A percentile compares a stretch with the other conserved stretches of the same genome.
phyloP scores from a whole-genome alignment of 345 rosid genomes.

The Erysimum cheiranthoides region DNA sequence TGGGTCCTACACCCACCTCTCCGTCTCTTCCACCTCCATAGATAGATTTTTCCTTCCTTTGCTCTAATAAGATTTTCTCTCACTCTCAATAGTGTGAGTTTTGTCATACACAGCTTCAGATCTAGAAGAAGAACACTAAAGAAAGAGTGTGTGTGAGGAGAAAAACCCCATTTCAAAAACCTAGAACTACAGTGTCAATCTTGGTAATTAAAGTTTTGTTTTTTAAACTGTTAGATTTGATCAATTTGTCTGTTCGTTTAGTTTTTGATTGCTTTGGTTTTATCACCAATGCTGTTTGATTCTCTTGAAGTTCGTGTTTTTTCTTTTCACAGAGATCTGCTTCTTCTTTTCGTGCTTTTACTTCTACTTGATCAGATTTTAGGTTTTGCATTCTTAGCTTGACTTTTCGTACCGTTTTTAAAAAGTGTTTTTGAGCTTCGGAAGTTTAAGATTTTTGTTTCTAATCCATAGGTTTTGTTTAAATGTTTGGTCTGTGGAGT shows the following conservation, averaged over 20 bases:
- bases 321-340: constrained; percentile 42
- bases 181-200: not conserved
- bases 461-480: not conserved
- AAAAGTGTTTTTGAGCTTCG: not conserved
- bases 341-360: constrained; percentile 23
- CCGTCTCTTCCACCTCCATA: constrained; percentile 45
- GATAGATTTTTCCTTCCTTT: constrained; percentile 12
- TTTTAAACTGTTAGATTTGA: constrained; percentile 36
- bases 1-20: constrained; percentile 42
- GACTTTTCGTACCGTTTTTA: not conserved
- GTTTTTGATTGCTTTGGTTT: constrained; percentile 43
- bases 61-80: constrained; percentile 27
- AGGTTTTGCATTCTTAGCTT: constrained; percentile 15
- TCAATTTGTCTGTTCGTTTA: not conserved
- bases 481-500: not conserved
- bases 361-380: constrained; percentile 41
- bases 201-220: constrained; percentile 17
- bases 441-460: constrained; percentile 4
- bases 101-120: constrained; percentile 47
- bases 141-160: constrained; percentile 3
- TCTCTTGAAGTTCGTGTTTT: constrained; percentile 38
- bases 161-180: constrained; percentile 24
- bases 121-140: constrained; percentile 45
- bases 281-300: constrained; percentile 38
- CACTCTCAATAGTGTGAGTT: constrained; percentile 36